Evolutionary conservation across 129 eudicot genomes (phyloP).

Genomic region (Chrysanthemum lavandulifolium): DNA sequence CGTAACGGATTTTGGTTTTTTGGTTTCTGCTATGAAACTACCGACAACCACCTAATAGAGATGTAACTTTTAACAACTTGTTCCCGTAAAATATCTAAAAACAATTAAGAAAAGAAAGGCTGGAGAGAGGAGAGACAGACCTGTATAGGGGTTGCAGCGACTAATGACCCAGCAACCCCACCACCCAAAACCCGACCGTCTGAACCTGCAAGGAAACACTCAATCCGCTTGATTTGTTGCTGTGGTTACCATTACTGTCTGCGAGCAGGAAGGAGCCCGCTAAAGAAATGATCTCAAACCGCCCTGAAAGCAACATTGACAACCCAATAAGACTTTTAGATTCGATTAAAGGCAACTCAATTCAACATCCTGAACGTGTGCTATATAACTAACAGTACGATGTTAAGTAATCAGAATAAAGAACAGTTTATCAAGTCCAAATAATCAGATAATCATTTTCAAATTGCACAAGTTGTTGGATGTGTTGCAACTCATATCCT

Average conservation of each 20-base stretch:
- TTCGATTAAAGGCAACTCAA: background rate
- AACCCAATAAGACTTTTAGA: background rate
- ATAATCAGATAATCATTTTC: too few relatives aligned
- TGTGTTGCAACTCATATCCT: background rate
- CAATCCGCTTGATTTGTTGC: slow-evolving; percentile 63
- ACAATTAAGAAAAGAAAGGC: too few relatives aligned
- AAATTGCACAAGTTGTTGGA: background rate
- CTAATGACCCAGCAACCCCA: slow-evolving; percentile 74
- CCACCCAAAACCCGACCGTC: slow-evolving; percentile 97
- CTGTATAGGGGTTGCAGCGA: slow-evolving; percentile 88
- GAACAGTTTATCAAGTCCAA: too few relatives aligned
- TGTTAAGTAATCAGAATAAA: too few relatives aligned
- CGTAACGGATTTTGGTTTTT: slow-evolving; percentile 55
- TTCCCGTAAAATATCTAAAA: too few relatives aligned
- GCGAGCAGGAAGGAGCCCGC: slow-evolving; percentile 70
- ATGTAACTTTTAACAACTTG: too few relatives aligned
- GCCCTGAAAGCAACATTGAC: slow-evolving; percentile 56
- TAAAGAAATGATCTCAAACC: slow-evolving; percentile 84
- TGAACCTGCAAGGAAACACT: slow-evolving; percentile 93
- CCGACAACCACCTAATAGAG: slow-evolving; percentile 74
- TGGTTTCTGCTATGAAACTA: slow-evolving; percentile 75
- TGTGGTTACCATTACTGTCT: slow-evolving; percentile 56
- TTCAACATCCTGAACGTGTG: too few relatives aligned
- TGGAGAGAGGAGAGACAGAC: slow-evolving; percentile 24
- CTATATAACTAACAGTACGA: too few relatives aligned